A percentile compares a stretch with the other conserved stretches of the same genome.
phyloP scores from a whole-genome alignment of 352 stramenopile species.

The Aphanomyces astaci region DNA sequence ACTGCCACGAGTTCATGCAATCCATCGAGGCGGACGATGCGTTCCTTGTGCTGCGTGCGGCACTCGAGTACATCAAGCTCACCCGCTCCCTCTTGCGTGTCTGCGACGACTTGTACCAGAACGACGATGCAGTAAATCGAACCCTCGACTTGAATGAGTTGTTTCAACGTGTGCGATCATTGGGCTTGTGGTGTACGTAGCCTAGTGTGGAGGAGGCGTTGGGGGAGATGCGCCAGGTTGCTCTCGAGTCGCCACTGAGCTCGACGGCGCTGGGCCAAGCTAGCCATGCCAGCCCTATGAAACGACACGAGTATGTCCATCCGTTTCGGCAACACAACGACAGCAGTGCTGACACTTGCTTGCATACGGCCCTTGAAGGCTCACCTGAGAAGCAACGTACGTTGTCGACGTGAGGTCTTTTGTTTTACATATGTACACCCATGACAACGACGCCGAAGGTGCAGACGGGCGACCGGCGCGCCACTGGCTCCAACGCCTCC shows the following conservation, averaged over 20 bases:
- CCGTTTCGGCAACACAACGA: background rate
- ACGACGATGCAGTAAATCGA: background rate
- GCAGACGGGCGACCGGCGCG: background rate
- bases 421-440: too few relatives aligned
- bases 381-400: too few relatives aligned
- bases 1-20: background rate
- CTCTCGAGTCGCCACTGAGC: background rate
- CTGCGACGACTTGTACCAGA: background rate
- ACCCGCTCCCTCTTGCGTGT: background rate
- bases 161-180: background rate
- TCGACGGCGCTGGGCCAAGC: background rate
- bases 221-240: slow-evolving; percentile 3
- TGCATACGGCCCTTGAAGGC: too few relatives aligned
- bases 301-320: background rate
- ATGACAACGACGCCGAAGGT: too few relatives aligned
- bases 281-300: background rate
- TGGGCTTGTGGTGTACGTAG: too few relatives aligned
- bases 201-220: background rate
- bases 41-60: background rate
- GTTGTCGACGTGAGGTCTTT: too few relatives aligned
- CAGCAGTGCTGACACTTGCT: too few relatives aligned
- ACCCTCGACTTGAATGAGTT: background rate
- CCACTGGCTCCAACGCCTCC: background rate
- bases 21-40: background rate
- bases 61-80: background rate